Evolutionary conservation across 352 stramenopile species (phyloP), one percentile per base, ranked within the genome.

Genomic region (Pythium apleroticum): DNA sequence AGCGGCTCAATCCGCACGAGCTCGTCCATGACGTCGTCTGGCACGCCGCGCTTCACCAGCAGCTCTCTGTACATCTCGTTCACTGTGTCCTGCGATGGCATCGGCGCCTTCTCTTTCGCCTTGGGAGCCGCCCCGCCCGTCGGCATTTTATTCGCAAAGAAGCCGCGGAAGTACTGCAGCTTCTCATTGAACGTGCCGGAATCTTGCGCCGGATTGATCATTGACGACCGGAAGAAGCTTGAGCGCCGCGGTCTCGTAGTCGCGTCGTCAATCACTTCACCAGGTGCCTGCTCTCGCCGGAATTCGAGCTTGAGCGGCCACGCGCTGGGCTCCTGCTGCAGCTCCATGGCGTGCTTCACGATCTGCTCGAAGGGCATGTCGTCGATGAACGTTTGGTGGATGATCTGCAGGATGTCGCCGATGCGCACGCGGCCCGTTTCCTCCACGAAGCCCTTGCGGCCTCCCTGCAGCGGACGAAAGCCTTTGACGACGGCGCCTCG

Each of bases 31-130:
- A 95, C 86, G 53, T 95, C 86, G 37, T 95, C 86, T 0, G 86
- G 86, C 19, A 95, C 86, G 39, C 81, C 81, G 30, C 86, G 86
- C 65, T 93, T 95, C 14, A 84, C 30, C 35, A 95, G 78, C 52
- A 95, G 43, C 3, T 95, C 84, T 0, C 86, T 73, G 52, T 95
- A 95, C 86, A 95, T 95, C 54, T 95, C 82, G 49, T 95, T 86
- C n/a, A 95, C 86, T 0, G 80, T 90, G 15, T 90, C 86, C 33
- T 71, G 70, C 53, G 80, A 84, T 9, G 81, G 75, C 37, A 81
- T 81, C 2, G 76, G 70, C 0, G 81, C 76, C 52, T 90, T 91
- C 35, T 90, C 81, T 59, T 90, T 86, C n/a, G 75, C 63, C 52
- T 91, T 93, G 1, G 78, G 73, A 0, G 80, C 79, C 15, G 86